Evolutionary conservation across 495 filamentous ascomycete species (phyloP).

Genomic region (Hypomontagnella monticulosa): DNA sequence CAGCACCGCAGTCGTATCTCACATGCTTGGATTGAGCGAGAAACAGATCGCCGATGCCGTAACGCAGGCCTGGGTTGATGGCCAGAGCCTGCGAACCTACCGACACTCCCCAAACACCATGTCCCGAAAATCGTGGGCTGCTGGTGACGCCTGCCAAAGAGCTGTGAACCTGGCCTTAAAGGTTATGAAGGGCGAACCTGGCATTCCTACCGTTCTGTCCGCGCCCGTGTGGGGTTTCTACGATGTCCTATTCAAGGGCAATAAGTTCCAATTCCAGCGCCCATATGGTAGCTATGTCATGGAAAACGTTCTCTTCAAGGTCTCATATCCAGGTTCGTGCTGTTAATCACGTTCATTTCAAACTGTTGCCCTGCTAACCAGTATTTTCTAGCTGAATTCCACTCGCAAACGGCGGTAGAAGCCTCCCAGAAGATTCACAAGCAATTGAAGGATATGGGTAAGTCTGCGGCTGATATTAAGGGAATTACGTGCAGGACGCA

Average conservation of each 20-base stretch:
- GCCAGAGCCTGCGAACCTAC: conserved; percentile 95
- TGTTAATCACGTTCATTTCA: background rate
- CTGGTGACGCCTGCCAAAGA: conserved; percentile 95
- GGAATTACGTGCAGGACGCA: conserved; percentile 92
- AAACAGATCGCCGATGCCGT: conserved; percentile 94
- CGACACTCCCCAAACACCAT: conserved; percentile 98
- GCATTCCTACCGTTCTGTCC: conserved; percentile 90
- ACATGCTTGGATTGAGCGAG: conserved; percentile 90
- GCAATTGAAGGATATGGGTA: conserved; percentile 83
- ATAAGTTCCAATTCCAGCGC: conserved; percentile 94
- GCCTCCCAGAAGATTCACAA: conserved; percentile 86
- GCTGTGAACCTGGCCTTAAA: conserved; percentile 95
- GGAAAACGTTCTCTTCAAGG: conserved; percentile 99
- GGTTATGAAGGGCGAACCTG: conserved; percentile 90
- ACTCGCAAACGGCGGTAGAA: conserved; percentile 98
- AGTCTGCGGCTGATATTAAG: conserved; percentile 95
- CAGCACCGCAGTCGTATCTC: conserved; percentile 89
- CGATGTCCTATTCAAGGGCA: conserved; percentile 95
- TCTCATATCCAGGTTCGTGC: conserved; percentile 87
- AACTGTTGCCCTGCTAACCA: background rate
- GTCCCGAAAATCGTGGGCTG: conserved; percentile 99
- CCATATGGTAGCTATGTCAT: conserved; percentile 98
- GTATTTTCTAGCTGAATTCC: conserved; percentile 81
- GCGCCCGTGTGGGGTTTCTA: conserved; percentile 98
- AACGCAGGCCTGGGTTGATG: conserved; percentile 97